Evolutionary conservation across 1,139 yeast species (phyloP), one percentile per base, ranked within the genome.

Genomic region (Yamadazyma spencermartinsiae): DNA sequence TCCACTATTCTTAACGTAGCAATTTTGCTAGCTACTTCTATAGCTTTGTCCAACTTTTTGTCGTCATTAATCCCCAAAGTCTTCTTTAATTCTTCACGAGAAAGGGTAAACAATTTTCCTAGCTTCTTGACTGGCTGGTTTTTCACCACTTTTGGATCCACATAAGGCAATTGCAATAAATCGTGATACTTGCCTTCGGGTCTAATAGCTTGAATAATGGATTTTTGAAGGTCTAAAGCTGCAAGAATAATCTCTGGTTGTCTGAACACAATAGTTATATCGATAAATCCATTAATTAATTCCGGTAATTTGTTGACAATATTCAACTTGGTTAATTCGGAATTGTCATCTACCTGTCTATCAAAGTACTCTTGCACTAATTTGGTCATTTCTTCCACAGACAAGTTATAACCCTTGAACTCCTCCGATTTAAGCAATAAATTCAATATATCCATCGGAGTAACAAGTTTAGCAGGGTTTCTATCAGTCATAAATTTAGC

Each of bases 241-340:
- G 75, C 71, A 33, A 74, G 53, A 20, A 86, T 71, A 39, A 87
- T 72, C 16, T 83, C 92, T 17, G 79, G 72, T 46, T 79, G 78
- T 66, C 92, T 84, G 63, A 89, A 90, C 17, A 79, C 80, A 17
- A 87, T 70, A 8, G 95, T 88, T 51, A 92, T 83, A 49, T 87
- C 96, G 43, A 89, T 68, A 49, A 88, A 72, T 0, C 94, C 95
- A 37, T 75, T 71, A 27, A 92, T 67, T 50, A 92, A 68, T 21
- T 72, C 68, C 23, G 92, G 89, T 30, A 87, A 73, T 37, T 76
- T 67, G 2, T 87, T 66, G 10, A 86, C 80, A 29, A 86, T 68
- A 48, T 72, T 69, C 37, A 81, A 68, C 54, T 28, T 28, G 4
- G 20, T 16, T 16, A 28, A 28, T 28, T 28, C 19, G 8, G 17